These are phyloP conservation scores for Arthrobotrys megalospora DNA, from an alignment of 2,329 filamentous ascomycete genomes.

Conservation along the genomic window DNA sequence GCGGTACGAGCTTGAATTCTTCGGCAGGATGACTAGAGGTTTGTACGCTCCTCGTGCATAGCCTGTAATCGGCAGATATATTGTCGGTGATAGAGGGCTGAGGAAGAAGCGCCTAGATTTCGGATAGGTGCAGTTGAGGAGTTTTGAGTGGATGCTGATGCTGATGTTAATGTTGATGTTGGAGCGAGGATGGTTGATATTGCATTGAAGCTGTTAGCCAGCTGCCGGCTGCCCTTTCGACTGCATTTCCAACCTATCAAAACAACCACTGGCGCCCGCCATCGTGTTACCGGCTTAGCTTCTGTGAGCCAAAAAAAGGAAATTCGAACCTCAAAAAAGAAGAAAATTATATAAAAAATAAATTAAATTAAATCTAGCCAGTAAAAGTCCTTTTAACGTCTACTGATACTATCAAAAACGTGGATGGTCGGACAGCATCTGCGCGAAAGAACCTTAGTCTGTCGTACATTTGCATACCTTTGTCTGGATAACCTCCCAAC, in stretches of 20 bases:
- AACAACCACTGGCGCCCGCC: constrained; percentile 3
- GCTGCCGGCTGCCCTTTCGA: constrained; percentile 14
- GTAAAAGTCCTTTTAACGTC: no score
- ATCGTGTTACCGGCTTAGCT: not conserved
- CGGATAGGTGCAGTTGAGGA: constrained; percentile 16
- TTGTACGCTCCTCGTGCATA: constrained; percentile 17
- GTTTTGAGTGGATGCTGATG: constrained; percentile 24
- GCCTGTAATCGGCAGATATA: not conserved
- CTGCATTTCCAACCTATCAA: not conserved
- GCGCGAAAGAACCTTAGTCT: constrained; percentile 27
- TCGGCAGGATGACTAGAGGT: constrained; percentile 23
- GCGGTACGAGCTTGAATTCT: constrained; percentile 16
- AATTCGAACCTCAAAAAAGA: not conserved
- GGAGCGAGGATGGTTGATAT: not conserved
- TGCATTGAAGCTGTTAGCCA: not conserved
- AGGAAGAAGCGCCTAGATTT: constrained; percentile 13
- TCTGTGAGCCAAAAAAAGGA: not conserved
- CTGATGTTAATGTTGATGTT: constrained; percentile 10
- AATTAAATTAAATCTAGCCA: no score
- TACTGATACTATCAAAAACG: constrained; percentile 22
- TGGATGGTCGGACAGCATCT: constrained; percentile 43
- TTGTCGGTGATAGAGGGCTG: not conserved
- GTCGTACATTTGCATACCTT: not conserved
- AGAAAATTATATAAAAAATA: not conserved
- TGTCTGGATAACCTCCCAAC: constrained; percentile 1